Evolutionary conservation across 2,329 filamentous ascomycete species (phyloP).

Genomic region (Fusarium hostae): DNA sequence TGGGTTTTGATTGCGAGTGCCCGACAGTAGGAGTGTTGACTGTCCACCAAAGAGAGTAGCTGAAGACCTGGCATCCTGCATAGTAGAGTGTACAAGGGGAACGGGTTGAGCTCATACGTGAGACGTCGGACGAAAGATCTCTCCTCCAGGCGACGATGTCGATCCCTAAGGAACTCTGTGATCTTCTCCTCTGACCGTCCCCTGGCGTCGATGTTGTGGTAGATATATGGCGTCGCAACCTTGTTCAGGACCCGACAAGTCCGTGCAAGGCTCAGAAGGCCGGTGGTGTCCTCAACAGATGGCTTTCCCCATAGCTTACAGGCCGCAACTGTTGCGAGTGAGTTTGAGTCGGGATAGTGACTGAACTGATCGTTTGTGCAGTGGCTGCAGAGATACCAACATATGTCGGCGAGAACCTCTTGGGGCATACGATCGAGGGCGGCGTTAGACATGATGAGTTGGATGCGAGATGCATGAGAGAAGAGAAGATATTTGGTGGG

Average conservation of each 20-base stretch:
- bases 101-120: fast-evolving
- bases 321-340: background rate
- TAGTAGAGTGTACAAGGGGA: background rate
- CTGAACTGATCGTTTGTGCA: background rate
- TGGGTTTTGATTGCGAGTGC: fast-evolving
- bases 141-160: background rate
- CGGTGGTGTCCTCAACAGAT: background rate
- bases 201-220: background rate
- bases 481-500: background rate
- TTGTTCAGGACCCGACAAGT: background rate
- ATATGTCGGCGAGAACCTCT: background rate
- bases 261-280: background rate
- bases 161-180: background rate
- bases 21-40: fast-evolving
- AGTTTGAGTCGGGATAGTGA: background rate
- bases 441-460: background rate
- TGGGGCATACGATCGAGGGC: background rate
- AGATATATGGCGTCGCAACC: background rate
- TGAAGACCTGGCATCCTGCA: background rate
- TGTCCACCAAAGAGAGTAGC: background rate
- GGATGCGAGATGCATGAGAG: background rate
- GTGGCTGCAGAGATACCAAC: background rate
- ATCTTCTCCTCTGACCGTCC: fast-evolving
- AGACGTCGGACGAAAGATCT: background rate
- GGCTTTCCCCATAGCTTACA: background rate